Percentiles rank a stretch among this genome's conserved stretches.
Evolutionary conservation across 2,329 filamentous ascomycete genomes (phyloP).

Genomic region (Coniochaeta hoffmannii): DNA sequence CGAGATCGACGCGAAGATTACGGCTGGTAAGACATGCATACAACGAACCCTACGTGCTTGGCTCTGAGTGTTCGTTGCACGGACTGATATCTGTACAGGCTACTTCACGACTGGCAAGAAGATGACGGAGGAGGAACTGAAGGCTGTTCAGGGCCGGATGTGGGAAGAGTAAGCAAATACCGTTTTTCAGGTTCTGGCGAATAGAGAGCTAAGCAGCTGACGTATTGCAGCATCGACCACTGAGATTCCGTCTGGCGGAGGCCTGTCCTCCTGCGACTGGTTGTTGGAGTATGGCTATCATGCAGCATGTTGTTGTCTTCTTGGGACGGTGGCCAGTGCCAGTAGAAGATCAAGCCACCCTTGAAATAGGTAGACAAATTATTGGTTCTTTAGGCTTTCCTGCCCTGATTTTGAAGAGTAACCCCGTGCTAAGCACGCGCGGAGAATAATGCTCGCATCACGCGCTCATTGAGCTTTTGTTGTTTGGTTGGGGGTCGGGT

Average conservation of each 20-base stretch:
- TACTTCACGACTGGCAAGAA: conserved; percentile 84
- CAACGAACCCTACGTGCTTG: neutral
- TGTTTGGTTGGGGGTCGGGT: too few species aligned
- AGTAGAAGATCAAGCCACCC: neutral
- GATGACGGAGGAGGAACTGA: conserved; percentile 79
- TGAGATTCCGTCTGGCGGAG: conserved; percentile 4
- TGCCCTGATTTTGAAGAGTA: neutral
- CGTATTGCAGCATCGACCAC: conserved; percentile 19
- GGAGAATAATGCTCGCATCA: neutral
- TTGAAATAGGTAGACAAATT: neutral
- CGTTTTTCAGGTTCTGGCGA: conserved; percentile 9
- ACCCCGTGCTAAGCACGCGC: neutral
- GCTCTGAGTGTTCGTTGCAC: neutral
- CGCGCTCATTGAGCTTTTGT: neutral
- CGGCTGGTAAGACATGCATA: conserved; percentile 66
- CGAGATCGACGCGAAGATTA: conserved; percentile 99
- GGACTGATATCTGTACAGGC: conserved; percentile 29
- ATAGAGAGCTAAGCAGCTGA: conserved; percentile 17
- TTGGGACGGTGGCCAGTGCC: neutral
- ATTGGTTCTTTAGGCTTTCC: neutral
- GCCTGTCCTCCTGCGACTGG: neutral
- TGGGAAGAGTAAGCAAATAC: conserved; percentile 67
- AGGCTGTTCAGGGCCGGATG: conserved; percentile 77
- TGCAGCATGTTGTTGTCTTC: neutral
- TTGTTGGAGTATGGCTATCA: neutral